Evolutionary conservation across 352 stramenopile genomes (phyloP).

Genomic region (Globisporangium recalcitrans): DNA sequence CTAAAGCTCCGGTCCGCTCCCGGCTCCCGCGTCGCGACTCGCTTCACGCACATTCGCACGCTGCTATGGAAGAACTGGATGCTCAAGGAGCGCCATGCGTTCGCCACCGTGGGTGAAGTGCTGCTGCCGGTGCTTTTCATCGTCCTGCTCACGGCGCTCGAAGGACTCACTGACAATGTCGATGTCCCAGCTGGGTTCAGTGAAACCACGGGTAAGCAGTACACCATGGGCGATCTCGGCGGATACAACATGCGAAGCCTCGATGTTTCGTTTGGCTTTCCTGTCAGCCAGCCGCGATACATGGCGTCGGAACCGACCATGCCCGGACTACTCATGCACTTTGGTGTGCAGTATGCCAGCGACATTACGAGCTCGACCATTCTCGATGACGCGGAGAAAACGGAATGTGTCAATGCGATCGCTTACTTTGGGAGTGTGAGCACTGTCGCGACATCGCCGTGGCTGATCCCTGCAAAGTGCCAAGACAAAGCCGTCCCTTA

Average conservation of each 20-base stretch:
- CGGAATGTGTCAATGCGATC: slow-evolving; percentile 17
- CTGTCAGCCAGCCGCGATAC: slow-evolving; percentile 23
- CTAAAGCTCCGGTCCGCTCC: background rate
- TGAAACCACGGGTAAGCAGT: slow-evolving; percentile 12
- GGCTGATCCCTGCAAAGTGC: slow-evolving; percentile 30
- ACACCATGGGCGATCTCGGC: slow-evolving; percentile 5
- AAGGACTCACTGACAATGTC: slow-evolving; percentile 46
- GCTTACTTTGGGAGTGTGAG: slow-evolving; percentile 30
- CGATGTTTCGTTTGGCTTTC: slow-evolving; percentile 7
- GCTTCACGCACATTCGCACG: slow-evolving; percentile 28
- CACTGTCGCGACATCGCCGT: slow-evolving; percentile 28
- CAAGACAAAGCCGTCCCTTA: slow-evolving; percentile 31
- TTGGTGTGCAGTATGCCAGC: slow-evolving; percentile 27
- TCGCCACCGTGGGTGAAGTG: slow-evolving; percentile 51
- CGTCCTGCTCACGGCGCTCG: slow-evolving; percentile 48
- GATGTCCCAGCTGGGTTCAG: slow-evolving; percentile 60
- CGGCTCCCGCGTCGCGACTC: slow-evolving; percentile 5
- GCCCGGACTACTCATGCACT: slow-evolving; percentile 42
- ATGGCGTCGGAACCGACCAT: slow-evolving; percentile 45
- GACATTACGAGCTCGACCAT: slow-evolving; percentile 24
- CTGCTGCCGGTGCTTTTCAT: slow-evolving; percentile 65
- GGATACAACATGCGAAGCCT: background rate
- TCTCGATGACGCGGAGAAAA: slow-evolving; percentile 11
- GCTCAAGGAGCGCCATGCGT: slow-evolving; percentile 60
- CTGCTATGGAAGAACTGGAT: slow-evolving; percentile 73